Base-by-base conservation (phyloP, 768 basidiomycete genomes). In the Megacollybia marginata region DNA sequence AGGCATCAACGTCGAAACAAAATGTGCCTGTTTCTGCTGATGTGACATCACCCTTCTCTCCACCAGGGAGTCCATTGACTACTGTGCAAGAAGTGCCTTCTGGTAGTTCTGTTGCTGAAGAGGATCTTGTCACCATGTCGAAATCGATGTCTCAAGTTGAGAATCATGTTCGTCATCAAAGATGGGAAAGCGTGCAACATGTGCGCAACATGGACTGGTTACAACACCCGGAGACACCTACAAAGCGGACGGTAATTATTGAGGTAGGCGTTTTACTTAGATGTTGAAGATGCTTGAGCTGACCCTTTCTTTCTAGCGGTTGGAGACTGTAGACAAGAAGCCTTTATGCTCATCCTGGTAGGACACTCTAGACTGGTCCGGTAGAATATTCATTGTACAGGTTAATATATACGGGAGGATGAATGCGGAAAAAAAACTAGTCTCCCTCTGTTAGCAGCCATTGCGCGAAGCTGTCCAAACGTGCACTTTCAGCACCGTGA, bases 371-470 rank as follows among this genome's bases (percentile, higher is more conserved):
- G 23, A 28, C 23, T 47, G 47, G 46, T 15, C n/a, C 46, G 32
- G 18, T 45, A 47, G 47, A 19, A 44, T 11, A 9, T 11, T 20
- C 32, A 48, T 13, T 42, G 46, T 42, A 43, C 34, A 38, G 20
- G 33, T 31, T 16, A 13, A 44, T 16, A 44, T 23, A 44, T 44
- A 4, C 23, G 12, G 15, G 5, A 40, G 3, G 2, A 6, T 28
- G 36, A 49, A 15, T 34, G 44, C 34, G 47, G 32, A 48, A 54
- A 49, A 47, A 44, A 43, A 35, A 43, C 62, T 59, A 87, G 56
- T 91, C 87, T 33, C 81, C 88, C 65, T 92, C 88, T 9, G 78
- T 76, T 68, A 92, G 75, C 43, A 96, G 70, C 92, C 92, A 95
- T 35, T 81, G 68, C 0, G 90, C 89, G 61, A 95, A 96, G 63